Base-by-base conservation (phyloP, 164 flowering plant genomes). In the Stephania yunnanensis region DNA sequence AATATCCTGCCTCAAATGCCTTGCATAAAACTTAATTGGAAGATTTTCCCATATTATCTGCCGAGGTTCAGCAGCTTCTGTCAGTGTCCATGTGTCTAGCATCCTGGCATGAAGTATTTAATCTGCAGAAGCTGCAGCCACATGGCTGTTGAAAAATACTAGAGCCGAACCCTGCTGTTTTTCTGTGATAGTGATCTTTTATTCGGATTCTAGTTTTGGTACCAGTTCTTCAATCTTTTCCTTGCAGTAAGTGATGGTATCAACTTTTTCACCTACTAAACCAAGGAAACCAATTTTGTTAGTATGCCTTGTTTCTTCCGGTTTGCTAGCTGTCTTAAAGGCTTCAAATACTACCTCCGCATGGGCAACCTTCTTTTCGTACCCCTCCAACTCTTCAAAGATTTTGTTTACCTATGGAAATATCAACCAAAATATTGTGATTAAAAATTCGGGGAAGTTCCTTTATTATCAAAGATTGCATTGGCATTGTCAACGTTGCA, bases 11-110 rank as follows among this genome's bases (percentile, higher is more conserved):
- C 99, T 81, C n/a, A 85, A 68, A 72, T 84, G 82, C 81, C 99
- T 87, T 73, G 58, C 71, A 67, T 84, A 93, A 50, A 82, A 89
- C 69, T 85, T 89, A 31, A 89, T 85, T 5, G 81, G 74, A 22
- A 90, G 92, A 82, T 93, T 95, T 5, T 68, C 73, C 97, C 98
- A 92, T 44, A 95, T 36, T 29, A 95, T 15, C 69, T 92, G 91
- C 10, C 94, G 86, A 42, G 97, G 83, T 73, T 95, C 96, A 20
- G 99, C 98, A 76, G 96, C 96, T 73, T 88, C 94, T 22, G 44
- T 74, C 30, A 89, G 89, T 1, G 88, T 92, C 99, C 99, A 95
- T 55, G 85, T 77, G 73, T 92, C 92, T 31, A 86, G 84, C 79
- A 84, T 85, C 53, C 72, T 88, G 22, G 92, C 87, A 82, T 93